These are phyloP conservation scores for Candida insectorum DNA, from an alignment of 805 yeast species.

Conservation along the genomic window DNA sequence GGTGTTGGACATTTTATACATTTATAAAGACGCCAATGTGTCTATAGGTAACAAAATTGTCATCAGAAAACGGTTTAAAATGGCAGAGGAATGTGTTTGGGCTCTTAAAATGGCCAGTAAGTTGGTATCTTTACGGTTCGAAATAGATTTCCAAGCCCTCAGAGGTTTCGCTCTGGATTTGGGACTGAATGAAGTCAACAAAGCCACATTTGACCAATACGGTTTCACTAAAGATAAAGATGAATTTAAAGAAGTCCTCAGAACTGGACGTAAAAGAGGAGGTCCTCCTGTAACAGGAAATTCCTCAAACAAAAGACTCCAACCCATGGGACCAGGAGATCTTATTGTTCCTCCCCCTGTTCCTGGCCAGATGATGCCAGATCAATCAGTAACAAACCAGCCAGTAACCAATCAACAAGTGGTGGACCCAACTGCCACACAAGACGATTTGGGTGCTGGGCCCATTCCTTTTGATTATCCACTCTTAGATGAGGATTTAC, in stretches of 20 bases:
- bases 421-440: background rate
- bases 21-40: conserved; percentile 28
- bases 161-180: conserved; percentile 47
- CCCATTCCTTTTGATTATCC: no score
- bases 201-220: conserved; percentile 45
- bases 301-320: no score
- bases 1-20: conserved; percentile 19
- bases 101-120: conserved; percentile 54
- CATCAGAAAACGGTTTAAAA: conserved; percentile 35
- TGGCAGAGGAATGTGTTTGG: conserved; percentile 65
- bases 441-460: no score
- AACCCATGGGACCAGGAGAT: no score
- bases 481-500: background rate
- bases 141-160: conserved; percentile 37
- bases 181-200: conserved; percentile 51
- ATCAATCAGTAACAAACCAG: no score
- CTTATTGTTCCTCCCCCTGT: no score
- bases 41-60: conserved; percentile 27
- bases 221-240: conserved; percentile 21
- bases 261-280: conserved; percentile 11
- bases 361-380: no score
- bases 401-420: background rate
- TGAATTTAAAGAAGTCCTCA: conserved; percentile 9
- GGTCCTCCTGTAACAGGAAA: no score
- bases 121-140: conserved; percentile 43